Conservation (phyloP, 1,284 basidiomycete species). For the Pseudozyma sp. region DNA sequence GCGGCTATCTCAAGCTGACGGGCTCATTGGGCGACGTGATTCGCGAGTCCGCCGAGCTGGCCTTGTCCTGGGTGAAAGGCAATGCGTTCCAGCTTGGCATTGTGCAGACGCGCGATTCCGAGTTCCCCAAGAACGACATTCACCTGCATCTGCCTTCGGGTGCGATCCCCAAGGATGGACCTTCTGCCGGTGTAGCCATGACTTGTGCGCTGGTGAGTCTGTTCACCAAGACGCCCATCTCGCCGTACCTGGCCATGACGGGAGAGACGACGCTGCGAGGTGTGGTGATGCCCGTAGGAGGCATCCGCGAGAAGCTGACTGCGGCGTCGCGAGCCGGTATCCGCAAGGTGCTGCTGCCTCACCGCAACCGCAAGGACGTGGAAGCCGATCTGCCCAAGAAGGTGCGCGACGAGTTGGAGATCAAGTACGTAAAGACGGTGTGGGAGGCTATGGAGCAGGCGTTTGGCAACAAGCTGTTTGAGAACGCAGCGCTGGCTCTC, state of each 20-base stretch:
- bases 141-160: constrained; percentile 89
- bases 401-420: constrained; percentile 79
- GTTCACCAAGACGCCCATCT: constrained; percentile 76
- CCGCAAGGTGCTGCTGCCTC: constrained; percentile 82
- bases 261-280: constrained; percentile 66
- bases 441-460: constrained; percentile 81
- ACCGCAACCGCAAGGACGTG: constrained; percentile 84
- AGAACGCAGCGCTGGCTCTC: constrained; percentile 51
- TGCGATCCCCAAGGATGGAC: constrained; percentile 89
- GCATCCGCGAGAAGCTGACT: constrained; percentile 66
- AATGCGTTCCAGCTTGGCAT: constrained; percentile 84
- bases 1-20: constrained; percentile 79
- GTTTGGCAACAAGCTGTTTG: constrained; percentile 57
- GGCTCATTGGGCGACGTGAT: constrained; percentile 79
- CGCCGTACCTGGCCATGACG: constrained; percentile 65
- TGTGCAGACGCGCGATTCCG: constrained; percentile 76
- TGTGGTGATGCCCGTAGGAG: constrained; percentile 65
- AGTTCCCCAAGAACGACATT: constrained; percentile 83
- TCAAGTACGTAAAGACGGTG: constrained; percentile 81
- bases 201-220: constrained; percentile 85
- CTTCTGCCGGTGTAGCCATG: constrained; percentile 85
- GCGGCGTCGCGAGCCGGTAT: constrained; percentile 78
- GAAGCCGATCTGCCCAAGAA: constrained; percentile 82
- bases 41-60: constrained; percentile 87
- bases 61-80: constrained; percentile 76